phyloP scores from a whole-genome alignment of 2,329 filamentous ascomycete species.

The Neurospora sp. region DNA sequence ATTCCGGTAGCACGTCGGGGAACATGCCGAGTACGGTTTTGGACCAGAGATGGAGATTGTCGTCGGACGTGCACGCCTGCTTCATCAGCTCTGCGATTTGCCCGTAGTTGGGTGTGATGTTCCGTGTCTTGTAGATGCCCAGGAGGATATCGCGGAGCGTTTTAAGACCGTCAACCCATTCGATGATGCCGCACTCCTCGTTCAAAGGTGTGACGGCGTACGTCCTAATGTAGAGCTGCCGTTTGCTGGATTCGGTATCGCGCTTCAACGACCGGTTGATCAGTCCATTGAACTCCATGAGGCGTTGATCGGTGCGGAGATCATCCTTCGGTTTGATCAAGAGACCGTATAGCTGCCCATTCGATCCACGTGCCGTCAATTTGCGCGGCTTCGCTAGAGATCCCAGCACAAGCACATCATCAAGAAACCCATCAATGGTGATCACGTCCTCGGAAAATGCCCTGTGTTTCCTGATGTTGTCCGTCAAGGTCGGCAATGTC shows the following conservation, averaged over 20 bases:
- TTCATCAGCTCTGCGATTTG: slow-evolving; percentile 56
- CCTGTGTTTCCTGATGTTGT: slow-evolving; percentile 66
- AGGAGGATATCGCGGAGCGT: slow-evolving; percentile 87
- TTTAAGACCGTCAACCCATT: slow-evolving; percentile 96
- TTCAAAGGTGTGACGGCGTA: slow-evolving; percentile 95
- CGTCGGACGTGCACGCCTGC: slow-evolving; percentile 46
- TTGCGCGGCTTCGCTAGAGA: slow-evolving; percentile 90
- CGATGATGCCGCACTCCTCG: slow-evolving; percentile 94
- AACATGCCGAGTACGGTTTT: slow-evolving; percentile 57
- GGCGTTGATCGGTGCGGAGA: slow-evolving; percentile 88
- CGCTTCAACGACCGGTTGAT: slow-evolving; percentile 92
- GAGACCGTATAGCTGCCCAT: slow-evolving; percentile 80
- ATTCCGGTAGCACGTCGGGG: slow-evolving; percentile 77
- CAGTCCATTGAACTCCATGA: slow-evolving; percentile 99
- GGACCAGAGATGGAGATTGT: slow-evolving; percentile 62
- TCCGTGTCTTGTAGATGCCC: slow-evolving; percentile 65
- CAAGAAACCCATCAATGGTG: slow-evolving; percentile 69
- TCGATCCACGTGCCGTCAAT: slow-evolving; percentile 77
- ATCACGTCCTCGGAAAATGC: slow-evolving; percentile 82
- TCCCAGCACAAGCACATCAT: slow-evolving; percentile 81
- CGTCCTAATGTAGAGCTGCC: slow-evolving; percentile 90
- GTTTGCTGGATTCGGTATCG: slow-evolving; percentile 80
- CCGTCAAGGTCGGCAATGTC: slow-evolving; percentile 65
- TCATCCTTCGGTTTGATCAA: slow-evolving; percentile 98
- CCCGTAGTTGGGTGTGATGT: slow-evolving; percentile 59